These are phyloP conservation scores for Globisporangium barbulae DNA, from an alignment of 352 stramenopile genomes.

Conservation along the genomic window DNA sequence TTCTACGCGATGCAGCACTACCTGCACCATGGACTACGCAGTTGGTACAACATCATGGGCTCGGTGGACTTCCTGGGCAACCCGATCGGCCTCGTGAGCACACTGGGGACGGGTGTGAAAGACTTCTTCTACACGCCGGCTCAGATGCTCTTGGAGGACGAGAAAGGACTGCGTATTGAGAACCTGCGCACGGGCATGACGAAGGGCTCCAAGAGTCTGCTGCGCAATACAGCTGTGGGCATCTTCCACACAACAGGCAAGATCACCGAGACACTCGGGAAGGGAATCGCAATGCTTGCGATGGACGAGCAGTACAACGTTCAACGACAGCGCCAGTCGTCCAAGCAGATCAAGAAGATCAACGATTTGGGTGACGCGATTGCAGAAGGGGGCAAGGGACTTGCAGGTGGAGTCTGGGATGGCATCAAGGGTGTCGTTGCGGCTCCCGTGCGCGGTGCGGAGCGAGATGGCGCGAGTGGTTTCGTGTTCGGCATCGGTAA, in stretches of 20 bases:
- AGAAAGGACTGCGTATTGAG: conserved; percentile 80
- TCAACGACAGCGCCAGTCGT: conserved; percentile 74
- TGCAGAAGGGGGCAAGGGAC: conserved; percentile 74
- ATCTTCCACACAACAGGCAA: conserved; percentile 90
- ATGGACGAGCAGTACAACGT: conserved; percentile 89
- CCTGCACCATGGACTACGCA: conserved; percentile 74
- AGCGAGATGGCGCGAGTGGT: conserved; percentile 68
- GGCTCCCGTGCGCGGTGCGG: conserved; percentile 70
- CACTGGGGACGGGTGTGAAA: conserved; percentile 86
- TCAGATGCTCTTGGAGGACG: conserved; percentile 90
- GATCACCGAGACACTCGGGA: conserved; percentile 87
- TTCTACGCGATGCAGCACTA: conserved; percentile 90
- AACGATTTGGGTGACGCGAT: conserved; percentile 79
- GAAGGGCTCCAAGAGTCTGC: conserved; percentile 83
- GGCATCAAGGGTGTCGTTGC: conserved; percentile 79
- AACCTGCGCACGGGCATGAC: conserved; percentile 88
- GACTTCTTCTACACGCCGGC: conserved; percentile 95
- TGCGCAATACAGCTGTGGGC: conserved; percentile 83
- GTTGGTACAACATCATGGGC: conserved; percentile 87
- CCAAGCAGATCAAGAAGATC: conserved; percentile 69
- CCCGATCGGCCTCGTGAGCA: conserved; percentile 88
- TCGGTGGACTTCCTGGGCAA: conserved; percentile 90
- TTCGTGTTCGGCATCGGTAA: conserved; percentile 86
- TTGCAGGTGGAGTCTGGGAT: conserved; percentile 79
- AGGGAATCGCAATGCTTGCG: conserved; percentile 78